Base-by-base conservation (phyloP, 1,139 yeast species). In the Candida labiduridarum region DNA sequence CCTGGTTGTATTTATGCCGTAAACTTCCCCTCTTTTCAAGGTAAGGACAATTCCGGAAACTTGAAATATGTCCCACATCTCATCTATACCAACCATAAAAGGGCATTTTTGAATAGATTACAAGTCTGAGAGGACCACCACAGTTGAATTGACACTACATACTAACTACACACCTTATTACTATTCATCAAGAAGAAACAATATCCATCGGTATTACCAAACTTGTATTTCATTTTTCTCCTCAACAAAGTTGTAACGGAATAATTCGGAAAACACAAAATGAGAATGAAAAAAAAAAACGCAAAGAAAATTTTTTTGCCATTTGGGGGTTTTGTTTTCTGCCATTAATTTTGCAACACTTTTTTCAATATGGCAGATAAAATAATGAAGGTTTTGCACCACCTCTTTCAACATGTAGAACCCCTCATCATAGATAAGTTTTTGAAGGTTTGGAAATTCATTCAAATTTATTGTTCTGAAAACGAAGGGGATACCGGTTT, bases 201-300 rank as follows among this genome's bases (percentile, higher is more conserved):
- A 4, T 6, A 18, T 10, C 8, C 29, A 16, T 12, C 29, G 8
- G 8, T 25, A 22, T 18, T 7, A 18, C 40, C 9, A 22, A 38
- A 11, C 16, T 12, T 18, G 41, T 38, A 35, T 9, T 35, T 14
- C 18, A 18, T 14, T 4, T 6, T 25, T 11, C 19, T n/a, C 19
- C 19, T n/a, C 19, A 9, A 4, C 33, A n/a, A n/a, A 5, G 33
- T 40, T n/a, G 42, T 15, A 40, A 40, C 42, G 42, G 42, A 40
- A 40, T 10, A 40, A n/a, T 40, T 25, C 42, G 42, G 42, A 40
- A 29, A 25, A 9, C 42, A 40, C 42, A 40, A 40, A 40, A 40
- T n/a, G 16, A 6, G 29, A 25, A 9, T 25, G 10, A 25, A 25
- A 25, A 25, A 25, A 25, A 25, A 25, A 25, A 25, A 25, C 29